Percentiles rank a stretch among this genome's conserved stretches.
Conservation (phyloP, 495 filamentous ascomycete species). For the Neurospora sublineolata region DNA sequence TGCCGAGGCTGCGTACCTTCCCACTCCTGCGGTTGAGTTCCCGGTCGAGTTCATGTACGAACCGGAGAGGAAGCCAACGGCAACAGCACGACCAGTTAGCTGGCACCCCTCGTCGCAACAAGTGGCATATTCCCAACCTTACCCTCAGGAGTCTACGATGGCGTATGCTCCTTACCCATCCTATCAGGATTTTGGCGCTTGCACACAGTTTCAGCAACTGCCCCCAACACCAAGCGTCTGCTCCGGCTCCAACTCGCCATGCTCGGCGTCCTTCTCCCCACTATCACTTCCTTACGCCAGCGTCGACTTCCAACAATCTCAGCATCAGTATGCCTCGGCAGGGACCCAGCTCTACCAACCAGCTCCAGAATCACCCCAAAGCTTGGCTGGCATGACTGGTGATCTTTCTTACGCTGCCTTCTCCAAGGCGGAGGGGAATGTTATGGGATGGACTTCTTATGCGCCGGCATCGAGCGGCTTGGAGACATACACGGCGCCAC, state of each 20-base stretch:
- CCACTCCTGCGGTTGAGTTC: conserved; percentile 17
- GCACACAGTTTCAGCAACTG: conserved; percentile 27
- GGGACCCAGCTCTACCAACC: conserved; percentile 1
- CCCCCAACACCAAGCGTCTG: conserved; percentile 31
- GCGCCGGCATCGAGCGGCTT: conserved; percentile 21
- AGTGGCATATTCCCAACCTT: conserved; percentile 13
- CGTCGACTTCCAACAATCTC: conserved; percentile 7
- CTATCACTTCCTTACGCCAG: conserved; percentile 24
- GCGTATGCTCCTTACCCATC: conserved; percentile 15
- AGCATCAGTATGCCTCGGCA: not conserved
- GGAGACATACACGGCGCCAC: conserved; percentile 36
- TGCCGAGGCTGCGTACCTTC: conserved; percentile 24
- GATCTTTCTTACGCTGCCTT: conserved; percentile 10
- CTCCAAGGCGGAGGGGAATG: conserved; percentile 7
- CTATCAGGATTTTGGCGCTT: conserved; percentile 26
- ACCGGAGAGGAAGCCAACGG: conserved; percentile 17
- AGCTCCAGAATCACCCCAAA: not conserved
- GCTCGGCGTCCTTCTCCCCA: conserved; percentile 28
- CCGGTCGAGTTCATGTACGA: conserved; percentile 22
- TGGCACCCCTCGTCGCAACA: conserved; percentile 53
- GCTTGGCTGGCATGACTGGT: not conserved
- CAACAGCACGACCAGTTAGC: conserved; percentile 48
- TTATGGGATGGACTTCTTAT: conserved; percentile 31
- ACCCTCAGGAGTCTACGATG: conserved; percentile 20
- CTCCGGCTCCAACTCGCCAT: conserved; percentile 37